phyloP scores from a whole-genome alignment of 768 basidiomycete genomes.

The Plicaturopsis crispa region DNA sequence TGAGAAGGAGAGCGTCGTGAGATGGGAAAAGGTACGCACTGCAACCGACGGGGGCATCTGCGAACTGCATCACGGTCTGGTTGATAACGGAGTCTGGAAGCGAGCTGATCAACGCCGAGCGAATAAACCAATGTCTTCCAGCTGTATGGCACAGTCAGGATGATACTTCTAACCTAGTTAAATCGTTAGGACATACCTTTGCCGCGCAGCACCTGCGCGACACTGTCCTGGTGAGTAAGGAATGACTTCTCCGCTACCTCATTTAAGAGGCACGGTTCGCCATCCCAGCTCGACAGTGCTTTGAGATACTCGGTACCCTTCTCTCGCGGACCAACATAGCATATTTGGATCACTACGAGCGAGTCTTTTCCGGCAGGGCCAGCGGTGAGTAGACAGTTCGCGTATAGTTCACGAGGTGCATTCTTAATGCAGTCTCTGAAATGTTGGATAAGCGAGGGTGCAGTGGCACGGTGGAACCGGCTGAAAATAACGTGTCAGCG shows the following conservation, averaged over 20 bases:
- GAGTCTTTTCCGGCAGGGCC: slow-evolving; percentile 81
- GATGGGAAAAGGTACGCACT: slow-evolving; percentile 44
- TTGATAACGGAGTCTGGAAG: slow-evolving; percentile 84
- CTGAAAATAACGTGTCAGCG: slow-evolving; percentile 28
- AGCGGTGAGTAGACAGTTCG: slow-evolving; percentile 85
- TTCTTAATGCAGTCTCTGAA: slow-evolving; percentile 91
- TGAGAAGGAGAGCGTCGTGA: slow-evolving; percentile 1
- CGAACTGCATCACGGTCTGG: slow-evolving; percentile 74
- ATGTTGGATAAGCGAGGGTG: slow-evolving; percentile 83
- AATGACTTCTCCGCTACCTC: slow-evolving; percentile 90
- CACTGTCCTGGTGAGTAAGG: slow-evolving; percentile 84
- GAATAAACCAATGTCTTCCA: slow-evolving; percentile 87
- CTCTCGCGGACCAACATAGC: slow-evolving; percentile 73
- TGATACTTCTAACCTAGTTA: not conserved
- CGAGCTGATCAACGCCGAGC: slow-evolving; percentile 74
- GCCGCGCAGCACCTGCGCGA: slow-evolving; percentile 83
- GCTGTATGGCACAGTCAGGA: slow-evolving; percentile 29
- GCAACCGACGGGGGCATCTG: slow-evolving; percentile 82
- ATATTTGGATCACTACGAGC: slow-evolving; percentile 87
- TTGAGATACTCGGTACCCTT: slow-evolving; percentile 73
- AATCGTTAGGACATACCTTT: slow-evolving; percentile 42
- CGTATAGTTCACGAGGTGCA: slow-evolving; percentile 81
- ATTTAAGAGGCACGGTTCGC: slow-evolving; percentile 78
- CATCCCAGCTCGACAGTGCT: slow-evolving; percentile 79
- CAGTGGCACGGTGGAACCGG: slow-evolving; percentile 81